These are phyloP conservation scores for Klebsormidium nitens DNA, from an alignment of 139 green algal genomes.

Conservation along the genomic window DNA sequence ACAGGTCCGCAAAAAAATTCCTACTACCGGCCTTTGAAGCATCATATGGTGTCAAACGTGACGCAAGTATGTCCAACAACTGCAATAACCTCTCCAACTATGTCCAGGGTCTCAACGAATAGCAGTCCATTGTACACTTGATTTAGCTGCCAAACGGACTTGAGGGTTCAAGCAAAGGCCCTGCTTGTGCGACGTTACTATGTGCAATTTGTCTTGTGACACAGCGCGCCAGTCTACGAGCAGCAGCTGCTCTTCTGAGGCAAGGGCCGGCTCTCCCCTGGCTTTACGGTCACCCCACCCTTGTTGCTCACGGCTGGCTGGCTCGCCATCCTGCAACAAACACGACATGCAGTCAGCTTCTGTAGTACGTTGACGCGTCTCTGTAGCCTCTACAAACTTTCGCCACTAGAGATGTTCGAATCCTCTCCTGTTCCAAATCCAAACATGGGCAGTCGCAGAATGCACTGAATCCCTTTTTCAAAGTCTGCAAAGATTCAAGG, in stretches of 20 bases:
- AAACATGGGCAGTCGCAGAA: not conserved
- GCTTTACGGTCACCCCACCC: conserved; percentile 20
- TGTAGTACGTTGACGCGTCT: too few relatives aligned
- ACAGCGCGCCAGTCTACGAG: conserved; percentile 28
- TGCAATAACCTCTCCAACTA: too few relatives aligned
- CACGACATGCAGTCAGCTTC: not conserved
- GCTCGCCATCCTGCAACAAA: conserved; percentile 38
- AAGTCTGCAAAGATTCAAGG: not conserved
- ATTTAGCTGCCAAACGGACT: too few relatives aligned
- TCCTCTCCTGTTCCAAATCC: not conserved
- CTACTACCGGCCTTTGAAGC: too few relatives aligned
- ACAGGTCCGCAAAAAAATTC: too few relatives aligned
- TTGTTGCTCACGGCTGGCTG: conserved; percentile 42
- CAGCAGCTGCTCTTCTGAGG: conserved; percentile 39
- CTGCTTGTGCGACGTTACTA: too few relatives aligned
- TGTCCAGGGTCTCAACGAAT: too few relatives aligned
- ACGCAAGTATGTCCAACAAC: too few relatives aligned
- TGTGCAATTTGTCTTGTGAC: too few relatives aligned
- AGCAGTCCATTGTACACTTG: too few relatives aligned
- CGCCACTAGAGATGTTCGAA: not conserved
- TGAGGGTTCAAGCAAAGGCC: too few relatives aligned
- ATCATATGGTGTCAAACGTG: too few relatives aligned
- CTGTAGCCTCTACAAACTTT: not conserved
- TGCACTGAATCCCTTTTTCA: not conserved
- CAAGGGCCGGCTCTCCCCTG: conserved; percentile 34